Evolutionary conservation across 2,329 filamentous ascomycete species (phyloP).

Genomic region (Penicillium sp.): DNA sequence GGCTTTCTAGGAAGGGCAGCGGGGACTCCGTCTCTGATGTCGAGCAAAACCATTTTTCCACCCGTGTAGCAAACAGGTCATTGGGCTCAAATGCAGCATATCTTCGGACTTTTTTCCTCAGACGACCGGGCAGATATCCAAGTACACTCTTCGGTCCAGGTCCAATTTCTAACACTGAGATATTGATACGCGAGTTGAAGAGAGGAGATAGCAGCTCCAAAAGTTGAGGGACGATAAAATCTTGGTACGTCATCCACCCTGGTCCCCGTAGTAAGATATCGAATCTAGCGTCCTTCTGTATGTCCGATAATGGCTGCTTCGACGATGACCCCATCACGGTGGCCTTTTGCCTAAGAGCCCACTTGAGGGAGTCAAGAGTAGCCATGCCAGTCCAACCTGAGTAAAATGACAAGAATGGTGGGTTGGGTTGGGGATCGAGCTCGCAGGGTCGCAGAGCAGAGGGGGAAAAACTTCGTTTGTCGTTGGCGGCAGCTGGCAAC

Average conservation of each 20-base stretch:
- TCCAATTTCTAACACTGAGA: slow-evolving; percentile 61
- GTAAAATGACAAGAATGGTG: background rate
- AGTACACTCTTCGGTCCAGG: slow-evolving; percentile 58
- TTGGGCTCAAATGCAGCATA: slow-evolving; percentile 59
- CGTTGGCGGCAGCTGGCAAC: background rate
- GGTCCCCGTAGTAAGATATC: slow-evolving; percentile 40
- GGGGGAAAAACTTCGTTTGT: background rate
- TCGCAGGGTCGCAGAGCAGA: no score
- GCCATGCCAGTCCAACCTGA: slow-evolving; percentile 34
- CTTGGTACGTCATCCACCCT: slow-evolving; percentile 39
- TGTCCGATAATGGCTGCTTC: slow-evolving; percentile 30
- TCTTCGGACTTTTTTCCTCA: slow-evolving; percentile 45
- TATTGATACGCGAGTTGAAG: slow-evolving; percentile 38
- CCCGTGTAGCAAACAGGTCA: slow-evolving; percentile 41
- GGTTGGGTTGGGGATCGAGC: background rate
- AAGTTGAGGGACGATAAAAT: slow-evolving; percentile 50
- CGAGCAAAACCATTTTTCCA: slow-evolving; percentile 46
- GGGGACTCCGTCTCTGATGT: slow-evolving; percentile 24
- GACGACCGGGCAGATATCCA: slow-evolving; percentile 44
- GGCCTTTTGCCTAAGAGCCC: slow-evolving; percentile 18
- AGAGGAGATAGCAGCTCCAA: slow-evolving; percentile 43
- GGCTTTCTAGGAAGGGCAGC: slow-evolving; percentile 11
- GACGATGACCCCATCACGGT: background rate
- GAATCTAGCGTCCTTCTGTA: slow-evolving; percentile 52
- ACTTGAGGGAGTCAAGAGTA: slow-evolving; percentile 49